Conservation (phyloP, 257 asterid species). For the Penstemon barbatus region DNA sequence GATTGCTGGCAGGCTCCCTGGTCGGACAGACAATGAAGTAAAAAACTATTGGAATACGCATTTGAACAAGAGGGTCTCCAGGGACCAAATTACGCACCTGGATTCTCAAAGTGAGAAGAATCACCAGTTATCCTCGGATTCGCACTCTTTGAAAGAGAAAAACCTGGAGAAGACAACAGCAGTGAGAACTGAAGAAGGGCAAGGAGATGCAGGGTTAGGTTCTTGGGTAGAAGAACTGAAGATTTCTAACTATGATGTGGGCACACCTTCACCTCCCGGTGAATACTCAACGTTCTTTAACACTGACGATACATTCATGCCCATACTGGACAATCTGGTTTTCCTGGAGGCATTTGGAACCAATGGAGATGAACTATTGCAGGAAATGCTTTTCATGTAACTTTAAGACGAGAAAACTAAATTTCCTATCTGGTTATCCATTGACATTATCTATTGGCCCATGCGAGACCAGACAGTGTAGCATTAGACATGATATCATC, state of each 20-base stretch:
- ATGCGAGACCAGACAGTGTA: too few relatives aligned
- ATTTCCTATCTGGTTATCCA: too few relatives aligned
- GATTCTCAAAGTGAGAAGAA: neutral
- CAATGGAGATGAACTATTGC: slow-evolving; percentile 21
- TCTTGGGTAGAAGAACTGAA: slow-evolving; percentile 27
- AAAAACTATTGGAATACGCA: slow-evolving; percentile 68
- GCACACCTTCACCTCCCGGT: slow-evolving; percentile 13
- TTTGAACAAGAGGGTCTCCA: slow-evolving; percentile 46
- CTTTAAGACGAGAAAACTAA: neutral
- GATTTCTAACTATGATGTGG: slow-evolving; percentile 14
- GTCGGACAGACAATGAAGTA: slow-evolving; percentile 65
- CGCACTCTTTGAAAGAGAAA: neutral
- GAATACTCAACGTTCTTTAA: slow-evolving; percentile 25
- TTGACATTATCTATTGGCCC: too few relatives aligned
- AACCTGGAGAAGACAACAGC: neutral
- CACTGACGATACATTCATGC: slow-evolving; percentile 35
- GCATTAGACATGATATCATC: too few relatives aligned
- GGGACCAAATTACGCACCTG: neutral
- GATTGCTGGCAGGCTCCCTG: slow-evolving; percentile 64
- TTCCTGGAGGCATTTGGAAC: slow-evolving; percentile 29
- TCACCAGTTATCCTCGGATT: neutral
- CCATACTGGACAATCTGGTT: slow-evolving; percentile 36
- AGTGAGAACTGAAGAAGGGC: slow-evolving; percentile 22
- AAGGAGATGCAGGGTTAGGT: slow-evolving; percentile 11
- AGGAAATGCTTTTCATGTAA: slow-evolving; percentile 14